Percentiles rank a stretch among this genome's conserved stretches.
Evolutionary conservation across 1,284 basidiomycete species (phyloP).

Genomic region (Irpex sp.): DNA sequence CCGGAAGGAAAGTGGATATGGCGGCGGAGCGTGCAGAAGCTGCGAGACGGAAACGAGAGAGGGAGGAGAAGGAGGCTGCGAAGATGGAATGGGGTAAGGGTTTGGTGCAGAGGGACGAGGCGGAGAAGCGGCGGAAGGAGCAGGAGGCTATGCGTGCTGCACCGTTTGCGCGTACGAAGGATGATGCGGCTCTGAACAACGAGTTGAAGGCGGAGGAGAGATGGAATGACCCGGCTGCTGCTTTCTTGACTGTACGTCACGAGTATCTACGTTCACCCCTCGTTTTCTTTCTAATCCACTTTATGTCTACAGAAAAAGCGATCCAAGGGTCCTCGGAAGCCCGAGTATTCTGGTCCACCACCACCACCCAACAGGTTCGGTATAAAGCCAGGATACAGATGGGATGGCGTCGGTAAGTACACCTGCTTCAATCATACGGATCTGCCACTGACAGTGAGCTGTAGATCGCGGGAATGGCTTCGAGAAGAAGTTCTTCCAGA

Average conservation of each 20-base stretch:
- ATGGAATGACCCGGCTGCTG: constrained; percentile 95
- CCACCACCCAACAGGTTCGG: constrained; percentile 94
- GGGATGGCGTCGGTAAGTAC: constrained; percentile 89
- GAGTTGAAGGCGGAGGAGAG: constrained; percentile 73
- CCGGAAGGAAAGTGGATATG: constrained; percentile 86
- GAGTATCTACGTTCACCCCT: background rate
- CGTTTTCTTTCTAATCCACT: constrained; percentile 1
- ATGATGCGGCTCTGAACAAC: constrained; percentile 83
- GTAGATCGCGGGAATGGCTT: constrained; percentile 90
- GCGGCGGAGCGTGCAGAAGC: constrained; percentile 81
- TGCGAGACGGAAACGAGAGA: constrained; percentile 68
- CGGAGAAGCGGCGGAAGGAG: constrained; percentile 57
- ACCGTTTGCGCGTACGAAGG: constrained; percentile 73
- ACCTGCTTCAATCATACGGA: background rate
- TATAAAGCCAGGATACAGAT: constrained; percentile 92
- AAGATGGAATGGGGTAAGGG: constrained; percentile 99
- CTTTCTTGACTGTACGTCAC: constrained; percentile 78
- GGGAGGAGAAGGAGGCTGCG: constrained; percentile 77
- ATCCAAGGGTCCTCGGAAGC: constrained; percentile 69
- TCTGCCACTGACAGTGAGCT: constrained; percentile 9
- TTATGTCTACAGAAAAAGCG: constrained; percentile 55
- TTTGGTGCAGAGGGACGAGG: constrained; percentile 78
- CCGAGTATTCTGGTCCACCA: constrained; percentile 82
- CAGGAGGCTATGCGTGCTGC: constrained; percentile 60
- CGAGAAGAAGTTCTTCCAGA: constrained; percentile 88